A percentile compares a stretch with the other conserved stretches of the same genome.
Evolutionary conservation across 768 basidiomycete species (phyloP).

Genomic region (Boletus insuetus): DNA sequence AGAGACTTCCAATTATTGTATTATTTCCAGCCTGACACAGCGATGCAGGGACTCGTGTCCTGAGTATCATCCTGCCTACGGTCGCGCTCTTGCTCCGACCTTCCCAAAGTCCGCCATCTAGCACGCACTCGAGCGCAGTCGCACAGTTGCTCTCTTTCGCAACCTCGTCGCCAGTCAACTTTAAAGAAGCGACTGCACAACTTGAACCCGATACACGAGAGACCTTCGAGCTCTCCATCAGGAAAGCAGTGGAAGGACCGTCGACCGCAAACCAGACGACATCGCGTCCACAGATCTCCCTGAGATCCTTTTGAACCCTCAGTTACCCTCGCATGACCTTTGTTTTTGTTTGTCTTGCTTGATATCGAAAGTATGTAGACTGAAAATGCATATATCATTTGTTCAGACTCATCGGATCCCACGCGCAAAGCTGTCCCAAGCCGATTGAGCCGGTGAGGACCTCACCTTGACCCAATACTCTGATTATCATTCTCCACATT

Average conservation of each 20-base stretch:
- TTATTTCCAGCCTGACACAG: constrained; percentile 11
- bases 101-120: constrained; percentile 38
- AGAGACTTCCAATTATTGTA: constrained; percentile 36
- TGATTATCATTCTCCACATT: too few relatives aligned
- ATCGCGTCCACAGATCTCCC: constrained; percentile 74
- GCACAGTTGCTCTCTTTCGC: constrained; percentile 72
- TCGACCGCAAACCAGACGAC: constrained; percentile 34
- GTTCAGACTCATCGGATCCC: not conserved
- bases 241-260: constrained; percentile 63
- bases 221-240: constrained; percentile 71
- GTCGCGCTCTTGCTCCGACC: constrained; percentile 67
- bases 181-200: constrained; percentile 79
- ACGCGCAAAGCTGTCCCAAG: too few relatives aligned
- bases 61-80: constrained; percentile 74
- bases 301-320: constrained; percentile 57
- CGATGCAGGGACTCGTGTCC: constrained; percentile 55
- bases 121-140: constrained; percentile 57
- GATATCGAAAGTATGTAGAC: not conserved
- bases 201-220: constrained; percentile 58
- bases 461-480: too few relatives aligned
- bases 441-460: too few relatives aligned
- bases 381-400: not conserved
- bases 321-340: not conserved
- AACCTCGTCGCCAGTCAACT: constrained; percentile 63
- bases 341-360: not conserved